Conservation (phyloP, 495 filamentous ascomycete species). For the Penicillium cinerascens region DNA sequence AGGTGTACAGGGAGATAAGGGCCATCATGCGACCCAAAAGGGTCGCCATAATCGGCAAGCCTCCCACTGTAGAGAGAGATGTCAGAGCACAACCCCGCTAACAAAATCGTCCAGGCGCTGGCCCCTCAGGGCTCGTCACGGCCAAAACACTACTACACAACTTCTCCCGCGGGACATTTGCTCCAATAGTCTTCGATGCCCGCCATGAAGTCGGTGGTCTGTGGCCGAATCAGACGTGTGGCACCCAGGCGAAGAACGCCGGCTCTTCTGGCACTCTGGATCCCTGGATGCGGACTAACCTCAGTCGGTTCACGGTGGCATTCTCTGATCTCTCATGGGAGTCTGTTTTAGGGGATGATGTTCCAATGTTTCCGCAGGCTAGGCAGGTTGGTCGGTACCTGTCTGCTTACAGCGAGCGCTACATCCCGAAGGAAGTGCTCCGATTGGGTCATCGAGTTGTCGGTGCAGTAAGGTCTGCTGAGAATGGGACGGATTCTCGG, state of each 20-base stretch:
- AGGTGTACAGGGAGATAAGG: neutral
- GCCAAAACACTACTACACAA: conserved; percentile 74
- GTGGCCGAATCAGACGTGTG: conserved; percentile 45
- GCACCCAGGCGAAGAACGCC: conserved; percentile 27
- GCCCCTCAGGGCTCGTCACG: conserved; percentile 75
- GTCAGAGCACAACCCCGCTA: neutral
- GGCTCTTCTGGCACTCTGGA: conserved; percentile 44
- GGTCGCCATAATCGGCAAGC: conserved; percentile 66
- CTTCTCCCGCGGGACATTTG: conserved; percentile 53
- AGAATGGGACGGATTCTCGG: conserved; percentile 4
- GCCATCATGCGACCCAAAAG: conserved; percentile 43
- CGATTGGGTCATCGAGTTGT: conserved; percentile 53
- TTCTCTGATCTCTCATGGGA: conserved; percentile 79
- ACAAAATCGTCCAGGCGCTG: conserved; percentile 55
- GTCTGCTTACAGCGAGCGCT: conserved; percentile 55
- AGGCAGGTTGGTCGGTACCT: conserved; percentile 76
- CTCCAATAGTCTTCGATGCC: conserved; percentile 68
- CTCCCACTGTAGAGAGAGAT: neutral
- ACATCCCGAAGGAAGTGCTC: conserved; percentile 49
- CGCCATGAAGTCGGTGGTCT: conserved; percentile 67
- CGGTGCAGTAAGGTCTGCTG: conserved; percentile 33
- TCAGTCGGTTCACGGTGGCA: conserved; percentile 70
- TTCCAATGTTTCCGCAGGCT: conserved; percentile 67
- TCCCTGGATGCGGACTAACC: conserved; percentile 72
- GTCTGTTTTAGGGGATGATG: conserved; percentile 31